phyloP scores from a whole-genome alignment of 441 rosid genomes.

The Eugenia klotzschiana region DNA sequence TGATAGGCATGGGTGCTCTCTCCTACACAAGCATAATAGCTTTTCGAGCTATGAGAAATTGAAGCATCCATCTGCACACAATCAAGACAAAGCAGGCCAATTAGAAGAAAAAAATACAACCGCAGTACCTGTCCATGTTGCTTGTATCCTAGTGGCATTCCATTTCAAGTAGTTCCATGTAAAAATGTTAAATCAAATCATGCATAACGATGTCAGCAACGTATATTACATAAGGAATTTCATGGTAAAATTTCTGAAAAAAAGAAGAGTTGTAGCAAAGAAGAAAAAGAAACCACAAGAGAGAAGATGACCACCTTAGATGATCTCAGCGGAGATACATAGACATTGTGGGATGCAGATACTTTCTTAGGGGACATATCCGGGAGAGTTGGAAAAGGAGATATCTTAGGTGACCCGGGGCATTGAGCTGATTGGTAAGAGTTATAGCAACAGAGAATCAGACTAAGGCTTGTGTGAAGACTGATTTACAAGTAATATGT shows the following conservation, averaged over 20 bases:
- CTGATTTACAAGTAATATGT: background rate
- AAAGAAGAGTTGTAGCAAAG: background rate
- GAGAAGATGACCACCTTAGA: conserved; percentile 53
- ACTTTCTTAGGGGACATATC: conserved; percentile 98
- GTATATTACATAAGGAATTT: background rate
- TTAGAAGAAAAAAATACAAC: background rate
- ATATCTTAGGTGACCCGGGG: conserved; percentile 79
- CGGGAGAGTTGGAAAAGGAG: conserved; percentile 79
- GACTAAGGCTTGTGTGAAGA: conserved; percentile 2
- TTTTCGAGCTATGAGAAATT: conserved; percentile 70
- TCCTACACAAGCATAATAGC: conserved; percentile 93
- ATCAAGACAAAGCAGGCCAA: background rate
- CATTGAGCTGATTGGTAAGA: conserved; percentile 43
- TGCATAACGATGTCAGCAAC: background rate
- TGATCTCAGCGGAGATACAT: conserved; percentile 85
- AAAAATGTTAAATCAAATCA: background rate
- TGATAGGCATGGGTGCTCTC: conserved; percentile 92
- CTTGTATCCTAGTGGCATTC: background rate
- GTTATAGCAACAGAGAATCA: conserved; percentile 5
- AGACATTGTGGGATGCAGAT: conserved; percentile 76
- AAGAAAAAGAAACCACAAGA: background rate
- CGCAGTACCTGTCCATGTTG: background rate
- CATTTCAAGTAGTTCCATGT: background rate
- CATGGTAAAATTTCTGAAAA: background rate
- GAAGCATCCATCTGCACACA: conserved; percentile 75